Evolutionary conservation across 2,329 filamentous ascomycete genomes (phyloP).

Genomic region (Cladosporium sp.): DNA sequence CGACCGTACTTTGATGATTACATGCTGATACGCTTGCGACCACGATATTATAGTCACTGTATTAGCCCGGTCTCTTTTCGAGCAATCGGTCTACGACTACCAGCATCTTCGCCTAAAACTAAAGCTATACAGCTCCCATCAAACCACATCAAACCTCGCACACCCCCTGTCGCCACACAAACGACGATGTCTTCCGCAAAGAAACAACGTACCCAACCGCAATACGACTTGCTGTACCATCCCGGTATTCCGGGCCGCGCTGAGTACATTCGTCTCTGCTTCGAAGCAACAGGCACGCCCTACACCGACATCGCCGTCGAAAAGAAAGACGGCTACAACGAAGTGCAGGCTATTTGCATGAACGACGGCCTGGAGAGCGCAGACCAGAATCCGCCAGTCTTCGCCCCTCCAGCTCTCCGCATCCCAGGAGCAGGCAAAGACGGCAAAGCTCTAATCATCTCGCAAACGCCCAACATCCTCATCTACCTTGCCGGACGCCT

Average conservation of each 20-base stretch:
- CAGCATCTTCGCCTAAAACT: too few relatives aligned
- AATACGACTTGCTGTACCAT: constrained; percentile 58
- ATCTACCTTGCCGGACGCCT: constrained; percentile 62
- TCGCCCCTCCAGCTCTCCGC: constrained; percentile 64
- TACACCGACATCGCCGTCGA: constrained; percentile 61
- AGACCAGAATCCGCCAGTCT: constrained; percentile 57
- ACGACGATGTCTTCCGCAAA: constrained; percentile 17
- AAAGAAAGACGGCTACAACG: constrained; percentile 46
- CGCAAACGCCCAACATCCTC: constrained; percentile 70
- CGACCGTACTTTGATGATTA: too few relatives aligned
- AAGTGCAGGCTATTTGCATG: constrained; percentile 47
- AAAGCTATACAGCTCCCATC: neutral
- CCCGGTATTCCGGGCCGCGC: constrained; percentile 67
- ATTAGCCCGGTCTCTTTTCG: too few relatives aligned
- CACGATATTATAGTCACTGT: too few relatives aligned
- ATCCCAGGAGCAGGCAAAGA: constrained; percentile 47
- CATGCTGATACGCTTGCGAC: too few relatives aligned
- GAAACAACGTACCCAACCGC: constrained; percentile 21
- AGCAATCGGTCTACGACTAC: too few relatives aligned
- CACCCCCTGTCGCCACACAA: neutral
- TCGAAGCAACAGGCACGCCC: constrained; percentile 62
- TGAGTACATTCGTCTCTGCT: constrained; percentile 66
- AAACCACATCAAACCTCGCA: neutral
- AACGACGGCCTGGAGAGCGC: constrained; percentile 35
- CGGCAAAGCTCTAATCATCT: constrained; percentile 55